Conservation (phyloP, 345 rosid genomes). For the Cardamine chenopodiifolia region DNA sequence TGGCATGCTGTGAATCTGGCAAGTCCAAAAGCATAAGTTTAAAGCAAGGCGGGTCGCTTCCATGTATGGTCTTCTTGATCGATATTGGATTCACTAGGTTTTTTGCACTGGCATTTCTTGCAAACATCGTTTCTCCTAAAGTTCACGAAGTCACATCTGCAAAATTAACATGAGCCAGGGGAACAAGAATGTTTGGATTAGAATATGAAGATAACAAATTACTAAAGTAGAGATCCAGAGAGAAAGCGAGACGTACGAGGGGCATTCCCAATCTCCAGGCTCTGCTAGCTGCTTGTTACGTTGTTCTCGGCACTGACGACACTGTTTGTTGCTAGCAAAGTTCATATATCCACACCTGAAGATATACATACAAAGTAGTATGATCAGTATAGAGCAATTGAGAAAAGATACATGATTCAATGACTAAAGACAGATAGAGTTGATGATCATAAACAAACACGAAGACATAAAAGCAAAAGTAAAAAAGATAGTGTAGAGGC, state of each 20-base stretch:
- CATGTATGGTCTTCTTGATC: conserved; percentile 44
- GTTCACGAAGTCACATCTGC: conserved; percentile 81
- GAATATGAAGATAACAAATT: not conserved
- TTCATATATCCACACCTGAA: conserved; percentile 92
- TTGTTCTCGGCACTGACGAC: conserved; percentile 58
- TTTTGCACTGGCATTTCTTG: conserved; percentile 58
- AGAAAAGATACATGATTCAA: not conserved
- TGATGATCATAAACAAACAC: not conserved
- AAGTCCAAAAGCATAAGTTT: conserved; percentile 22
- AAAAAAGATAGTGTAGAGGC: not conserved
- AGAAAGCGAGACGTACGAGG: conserved; percentile 59
- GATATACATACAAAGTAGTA: conserved; percentile 6
- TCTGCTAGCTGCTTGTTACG: conserved; percentile 65
- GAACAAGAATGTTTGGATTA: not conserved
- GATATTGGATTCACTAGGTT: conserved; percentile 37
- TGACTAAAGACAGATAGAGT: not conserved
- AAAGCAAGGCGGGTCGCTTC: conserved; percentile 36
- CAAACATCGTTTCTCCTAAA: conserved; percentile 63
- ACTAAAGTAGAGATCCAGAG: not conserved
- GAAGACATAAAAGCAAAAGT: not conserved
- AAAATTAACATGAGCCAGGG: conserved; percentile 16
- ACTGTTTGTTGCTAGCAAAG: conserved; percentile 74
- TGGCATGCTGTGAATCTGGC: conserved; percentile 8
- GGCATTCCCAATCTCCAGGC: conserved; percentile 96
- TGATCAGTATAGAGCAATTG: conserved; percentile 12